Percentiles rank a stretch among this genome's conserved stretches.
Conservation (phyloP, 805 yeast species). For the Debaryomyces tyrocola region DNA sequence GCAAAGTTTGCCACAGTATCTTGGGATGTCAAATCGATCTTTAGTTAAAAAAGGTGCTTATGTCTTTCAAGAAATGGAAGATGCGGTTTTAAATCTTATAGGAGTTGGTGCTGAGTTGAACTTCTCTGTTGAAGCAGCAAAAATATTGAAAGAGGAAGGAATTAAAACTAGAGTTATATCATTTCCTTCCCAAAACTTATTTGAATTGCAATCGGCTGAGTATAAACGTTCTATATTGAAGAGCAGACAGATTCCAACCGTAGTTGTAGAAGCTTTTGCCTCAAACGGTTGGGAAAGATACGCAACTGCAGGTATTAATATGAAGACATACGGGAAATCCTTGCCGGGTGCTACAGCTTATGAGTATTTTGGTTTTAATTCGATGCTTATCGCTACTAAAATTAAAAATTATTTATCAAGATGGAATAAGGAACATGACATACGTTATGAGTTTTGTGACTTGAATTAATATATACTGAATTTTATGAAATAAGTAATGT, state of each 20-base stretch:
- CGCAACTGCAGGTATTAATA: slow-evolving; percentile 32
- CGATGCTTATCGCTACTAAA: slow-evolving; percentile 21
- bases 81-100: slow-evolving; percentile 22
- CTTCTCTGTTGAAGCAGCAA: slow-evolving; percentile 26
- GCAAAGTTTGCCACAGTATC: slow-evolving; percentile 25
- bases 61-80: slow-evolving; percentile 15
- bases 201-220: slow-evolving; percentile 24
- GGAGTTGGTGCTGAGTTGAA: slow-evolving; percentile 28
- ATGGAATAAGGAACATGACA: slow-evolving; percentile 10
- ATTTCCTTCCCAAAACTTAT: slow-evolving; percentile 30
- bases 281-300: slow-evolving; percentile 36
- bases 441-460: slow-evolving; percentile 28
- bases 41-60: slow-evolving; percentile 26
- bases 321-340: slow-evolving; percentile 34
- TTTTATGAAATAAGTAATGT: too few species aligned
- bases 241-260: slow-evolving; percentile 23
- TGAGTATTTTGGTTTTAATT: slow-evolving; percentile 27
- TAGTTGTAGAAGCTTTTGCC: slow-evolving; percentile 35
- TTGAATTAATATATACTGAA: slow-evolving; percentile 12
- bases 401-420: slow-evolving; percentile 21
- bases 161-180: slow-evolving; percentile 23
- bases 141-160: slow-evolving; percentile 19
- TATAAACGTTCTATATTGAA: slow-evolving; percentile 22
- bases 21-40: slow-evolving; percentile 17
- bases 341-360: slow-evolving; percentile 32